Percentiles rank a stretch among this genome's conserved stretches.
phyloP scores from a whole-genome alignment of 1,284 basidiomycete genomes.

The Rhodotorula sp. region DNA sequence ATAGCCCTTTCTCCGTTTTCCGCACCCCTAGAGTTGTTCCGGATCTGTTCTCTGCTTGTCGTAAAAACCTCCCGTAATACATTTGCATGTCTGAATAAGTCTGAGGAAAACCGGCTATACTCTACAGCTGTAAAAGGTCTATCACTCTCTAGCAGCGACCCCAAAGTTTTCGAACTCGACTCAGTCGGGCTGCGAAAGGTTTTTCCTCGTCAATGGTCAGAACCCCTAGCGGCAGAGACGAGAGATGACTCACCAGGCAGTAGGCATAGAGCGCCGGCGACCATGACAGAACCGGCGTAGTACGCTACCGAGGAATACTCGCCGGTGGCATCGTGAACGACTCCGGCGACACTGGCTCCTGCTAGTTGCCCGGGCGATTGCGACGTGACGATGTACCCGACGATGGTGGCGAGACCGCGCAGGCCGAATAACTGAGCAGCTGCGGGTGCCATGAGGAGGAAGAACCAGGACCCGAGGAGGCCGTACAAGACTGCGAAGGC shows the following conservation, averaged over 20 bases:
- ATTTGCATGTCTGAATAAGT: not conserved
- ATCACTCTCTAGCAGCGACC: constrained; percentile 1
- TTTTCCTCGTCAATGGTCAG: not conserved
- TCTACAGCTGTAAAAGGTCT: not conserved
- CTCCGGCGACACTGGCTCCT: constrained; percentile 29
- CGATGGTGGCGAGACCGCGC: constrained; percentile 35
- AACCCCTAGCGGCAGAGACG: too few species aligned
- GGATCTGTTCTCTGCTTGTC: not conserved
- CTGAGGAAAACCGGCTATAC: not conserved
- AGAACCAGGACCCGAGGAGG: constrained; percentile 28
- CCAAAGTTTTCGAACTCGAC: not conserved
- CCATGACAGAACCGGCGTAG: constrained; percentile 29
- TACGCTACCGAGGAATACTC: constrained; percentile 21
- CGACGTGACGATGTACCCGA: constrained; percentile 33
- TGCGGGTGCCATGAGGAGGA: constrained; percentile 16
- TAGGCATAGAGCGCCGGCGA: constrained; percentile 15
- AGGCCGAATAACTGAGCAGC: constrained; percentile 35
- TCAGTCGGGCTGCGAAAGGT: constrained; percentile 2
- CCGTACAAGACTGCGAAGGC: constrained; percentile 30
- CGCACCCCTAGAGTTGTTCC: not conserved
- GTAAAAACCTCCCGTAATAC: not conserved
- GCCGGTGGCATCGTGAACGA: constrained; percentile 15
- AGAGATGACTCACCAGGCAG: constrained; percentile 15
- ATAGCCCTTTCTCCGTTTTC: not conserved
- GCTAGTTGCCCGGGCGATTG: constrained; percentile 34